phyloP scores from a whole-genome alignment of 176 grass and related monocot species.

The Carex parvula region DNA sequence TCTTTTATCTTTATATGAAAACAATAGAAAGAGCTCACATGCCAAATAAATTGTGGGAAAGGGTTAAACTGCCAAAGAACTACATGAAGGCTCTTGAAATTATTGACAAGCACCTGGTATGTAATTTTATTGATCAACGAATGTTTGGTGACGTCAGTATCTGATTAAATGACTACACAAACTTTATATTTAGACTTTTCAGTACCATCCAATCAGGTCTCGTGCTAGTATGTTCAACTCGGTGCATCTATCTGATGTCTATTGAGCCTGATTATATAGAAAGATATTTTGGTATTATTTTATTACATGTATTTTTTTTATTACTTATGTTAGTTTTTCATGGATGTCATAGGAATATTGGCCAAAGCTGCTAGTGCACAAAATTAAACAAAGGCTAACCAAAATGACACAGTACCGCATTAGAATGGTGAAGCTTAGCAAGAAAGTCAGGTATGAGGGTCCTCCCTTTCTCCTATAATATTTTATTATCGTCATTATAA shows the following conservation, averaged over 20 bases:
- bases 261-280: background rate
- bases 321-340: background rate
- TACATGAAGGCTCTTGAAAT: conserved; percentile 85
- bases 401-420: conserved; percentile 98
- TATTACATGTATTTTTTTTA: background rate
- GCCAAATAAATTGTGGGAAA: conserved; percentile 93
- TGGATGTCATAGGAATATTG: conserved; percentile 62
- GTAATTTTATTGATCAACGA: conserved; percentile 8
- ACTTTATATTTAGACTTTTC: background rate
- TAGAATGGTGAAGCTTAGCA: conserved; percentile 87
- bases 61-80: conserved; percentile 80
- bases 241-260: background rate
- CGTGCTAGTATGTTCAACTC: conserved; percentile 1
- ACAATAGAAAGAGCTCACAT: conserved; percentile 94
- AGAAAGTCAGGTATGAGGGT: conserved; percentile 83
- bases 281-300: background rate
- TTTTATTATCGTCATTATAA: conserved; percentile 16
- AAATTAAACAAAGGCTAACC: conserved; percentile 83
- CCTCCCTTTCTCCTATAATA: background rate
- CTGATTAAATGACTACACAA: background rate
- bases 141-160: background rate
- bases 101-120: conserved; percentile 82
- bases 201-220: background rate
- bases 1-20: conserved; percentile 98
- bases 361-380: conserved; percentile 94